Percentiles rank a stretch among this genome's conserved stretches.
These are phyloP conservation scores for Nothomitra cinnamomea DNA, from an alignment of 2,329 filamentous ascomycete species.

Conservation along the genomic window DNA sequence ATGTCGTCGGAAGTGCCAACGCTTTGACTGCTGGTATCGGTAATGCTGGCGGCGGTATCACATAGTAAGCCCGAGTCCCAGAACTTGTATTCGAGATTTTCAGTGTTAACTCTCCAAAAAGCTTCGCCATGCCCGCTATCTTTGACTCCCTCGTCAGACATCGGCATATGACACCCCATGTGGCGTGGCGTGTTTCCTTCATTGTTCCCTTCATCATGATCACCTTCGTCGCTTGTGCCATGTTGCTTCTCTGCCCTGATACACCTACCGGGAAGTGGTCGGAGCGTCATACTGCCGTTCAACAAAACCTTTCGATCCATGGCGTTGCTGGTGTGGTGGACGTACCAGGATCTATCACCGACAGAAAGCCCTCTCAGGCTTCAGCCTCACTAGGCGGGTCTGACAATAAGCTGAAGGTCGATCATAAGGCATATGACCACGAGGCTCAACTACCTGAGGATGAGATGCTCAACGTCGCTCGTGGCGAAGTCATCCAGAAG, in stretches of 20 bases:
- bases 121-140: conserved; percentile 77
- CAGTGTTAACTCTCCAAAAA: conserved; percentile 10
- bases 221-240: conserved; percentile 43
- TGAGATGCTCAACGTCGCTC: conserved; percentile 33
- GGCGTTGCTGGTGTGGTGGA: conserved; percentile 30
- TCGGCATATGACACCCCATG: conserved; percentile 42
- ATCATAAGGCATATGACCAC: conserved; percentile 15
- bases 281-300: conserved; percentile 44
- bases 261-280: conserved; percentile 71
- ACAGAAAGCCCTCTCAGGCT: background rate
- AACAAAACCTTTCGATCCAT: conserved; percentile 34
- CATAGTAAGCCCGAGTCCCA: conserved; percentile 34
- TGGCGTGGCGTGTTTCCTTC: conserved; percentile 73
- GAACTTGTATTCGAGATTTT: background rate
- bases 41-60: conserved; percentile 77
- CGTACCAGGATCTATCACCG: background rate
- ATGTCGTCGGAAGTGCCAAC: conserved; percentile 77
- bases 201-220: conserved; percentile 70
- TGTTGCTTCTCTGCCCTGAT: conserved; percentile 62
- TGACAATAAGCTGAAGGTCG: background rate
- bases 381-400: background rate
- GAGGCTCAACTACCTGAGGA: conserved; percentile 31
- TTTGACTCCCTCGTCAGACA: conserved; percentile 55
- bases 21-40: conserved; percentile 71
- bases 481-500: conserved; percentile 42